phyloP scores from a whole-genome alignment of 352 stramenopile genomes.

The Sclerospora graminicola region DNA sequence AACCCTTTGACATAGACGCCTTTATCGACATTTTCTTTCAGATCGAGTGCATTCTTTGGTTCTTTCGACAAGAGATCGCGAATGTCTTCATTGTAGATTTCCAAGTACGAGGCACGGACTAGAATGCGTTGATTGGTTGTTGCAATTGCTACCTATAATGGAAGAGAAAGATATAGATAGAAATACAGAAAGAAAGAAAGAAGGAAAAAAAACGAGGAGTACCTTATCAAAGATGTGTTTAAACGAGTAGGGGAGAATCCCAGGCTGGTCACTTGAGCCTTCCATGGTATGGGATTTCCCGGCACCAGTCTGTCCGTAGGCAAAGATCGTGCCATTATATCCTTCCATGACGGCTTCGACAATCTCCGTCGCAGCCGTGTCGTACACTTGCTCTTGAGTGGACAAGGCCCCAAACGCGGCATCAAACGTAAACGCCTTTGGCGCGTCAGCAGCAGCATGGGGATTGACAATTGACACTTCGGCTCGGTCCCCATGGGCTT shows the following conservation, averaged over 20 bases:
- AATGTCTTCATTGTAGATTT: slow-evolving; percentile 99
- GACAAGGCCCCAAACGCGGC: slow-evolving; percentile 92
- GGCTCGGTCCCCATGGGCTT: no score
- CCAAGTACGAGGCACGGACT: slow-evolving; percentile 89
- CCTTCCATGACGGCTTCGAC: slow-evolving; percentile 87
- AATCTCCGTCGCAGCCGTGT: slow-evolving; percentile 82
- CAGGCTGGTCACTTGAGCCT: no score
- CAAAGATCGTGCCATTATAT: slow-evolving; percentile 90
- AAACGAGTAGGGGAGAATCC: no score
- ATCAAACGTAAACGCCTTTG: slow-evolving; percentile 95
- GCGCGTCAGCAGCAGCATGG: slow-evolving; percentile 67
- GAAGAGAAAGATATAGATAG: no score
- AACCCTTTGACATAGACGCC: slow-evolving; percentile 88
- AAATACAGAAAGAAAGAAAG: no score
- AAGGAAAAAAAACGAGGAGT: no score
- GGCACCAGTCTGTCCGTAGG: slow-evolving; percentile 86
- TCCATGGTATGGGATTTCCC: no score
- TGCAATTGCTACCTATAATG: no score
- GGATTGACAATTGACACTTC: no score
- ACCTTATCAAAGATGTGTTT: no score
- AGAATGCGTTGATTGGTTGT: no score
- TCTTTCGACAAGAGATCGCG: slow-evolving; percentile 89
- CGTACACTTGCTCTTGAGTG: slow-evolving; percentile 92
- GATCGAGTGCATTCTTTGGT: slow-evolving; percentile 37
- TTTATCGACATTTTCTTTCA: slow-evolving; percentile 87